Percentiles rank a stretch among this genome's conserved stretches.
These are phyloP conservation scores for Pichia pseudocactophila DNA, from an alignment of 805 yeast species.

Conservation along the genomic window DNA sequence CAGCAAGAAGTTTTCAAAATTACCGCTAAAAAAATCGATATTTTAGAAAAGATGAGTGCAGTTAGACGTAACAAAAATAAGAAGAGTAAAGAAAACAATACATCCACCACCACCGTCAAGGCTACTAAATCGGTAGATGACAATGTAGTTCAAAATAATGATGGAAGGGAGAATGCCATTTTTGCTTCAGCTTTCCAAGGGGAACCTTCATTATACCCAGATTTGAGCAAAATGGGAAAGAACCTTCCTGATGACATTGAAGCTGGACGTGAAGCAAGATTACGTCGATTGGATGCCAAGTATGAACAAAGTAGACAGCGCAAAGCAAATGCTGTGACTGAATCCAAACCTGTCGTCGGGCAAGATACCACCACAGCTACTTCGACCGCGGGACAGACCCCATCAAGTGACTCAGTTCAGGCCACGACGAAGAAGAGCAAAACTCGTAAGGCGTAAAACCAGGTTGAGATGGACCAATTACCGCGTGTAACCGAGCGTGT, in stretches of 20 bases:
- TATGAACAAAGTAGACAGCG: slow-evolving; percentile 9
- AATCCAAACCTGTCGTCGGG: too few relatives aligned
- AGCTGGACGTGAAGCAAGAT: slow-evolving; percentile 11
- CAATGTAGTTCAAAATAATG: neutral
- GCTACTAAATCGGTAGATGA: neutral
- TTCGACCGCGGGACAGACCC: too few relatives aligned
- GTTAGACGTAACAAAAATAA: slow-evolving; percentile 42
- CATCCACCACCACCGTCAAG: neutral
- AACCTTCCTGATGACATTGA: slow-evolving; percentile 6
- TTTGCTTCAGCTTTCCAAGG: slow-evolving; percentile 20
- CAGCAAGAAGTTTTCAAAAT: slow-evolving; percentile 52
- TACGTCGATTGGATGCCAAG: slow-evolving; percentile 21
- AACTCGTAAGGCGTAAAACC: too few relatives aligned
- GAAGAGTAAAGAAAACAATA: neutral
- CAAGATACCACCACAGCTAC: too few relatives aligned
- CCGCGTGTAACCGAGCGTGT: too few relatives aligned
- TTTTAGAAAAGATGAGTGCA: slow-evolving; percentile 65
- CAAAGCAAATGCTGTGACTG: neutral
- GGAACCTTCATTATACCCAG: slow-evolving; percentile 9
- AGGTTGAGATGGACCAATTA: too few relatives aligned
- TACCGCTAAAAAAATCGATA: slow-evolving; percentile 49
- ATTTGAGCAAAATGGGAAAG: slow-evolving; percentile 4
- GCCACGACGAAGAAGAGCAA: too few relatives aligned
- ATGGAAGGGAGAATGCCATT: slow-evolving; percentile 14
- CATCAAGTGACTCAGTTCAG: too few relatives aligned